A percentile compares a stretch with the other conserved stretches of the same genome.
Conservation (phyloP, 1,284 basidiomycete genomes). For the Moesziomyces sp. region DNA sequence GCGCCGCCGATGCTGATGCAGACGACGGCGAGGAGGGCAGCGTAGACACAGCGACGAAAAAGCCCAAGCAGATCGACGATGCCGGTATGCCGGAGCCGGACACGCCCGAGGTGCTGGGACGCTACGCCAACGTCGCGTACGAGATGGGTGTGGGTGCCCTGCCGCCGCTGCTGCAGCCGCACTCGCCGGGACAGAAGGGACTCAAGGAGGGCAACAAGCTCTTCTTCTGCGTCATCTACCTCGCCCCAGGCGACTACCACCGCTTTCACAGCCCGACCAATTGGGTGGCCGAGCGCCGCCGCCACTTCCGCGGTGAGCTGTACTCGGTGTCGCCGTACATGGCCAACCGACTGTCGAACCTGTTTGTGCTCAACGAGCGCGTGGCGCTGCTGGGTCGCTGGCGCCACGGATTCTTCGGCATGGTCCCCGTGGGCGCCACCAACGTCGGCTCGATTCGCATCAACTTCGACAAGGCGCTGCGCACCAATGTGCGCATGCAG, state of each 20-base stretch:
- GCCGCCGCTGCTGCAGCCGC: slow-evolving; percentile 58
- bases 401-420: slow-evolving; percentile 94
- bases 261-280: slow-evolving; percentile 94
- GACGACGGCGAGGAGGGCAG: slow-evolving; percentile 49
- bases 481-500: slow-evolving; percentile 63
- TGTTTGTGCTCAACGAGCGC: slow-evolving; percentile 97
- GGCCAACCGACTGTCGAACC: slow-evolving; percentile 87
- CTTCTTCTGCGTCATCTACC: slow-evolving; percentile 94
- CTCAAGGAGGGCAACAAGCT: slow-evolving; percentile 77
- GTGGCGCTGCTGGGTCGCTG: slow-evolving; percentile 96
- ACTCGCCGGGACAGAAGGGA: slow-evolving; percentile 51
- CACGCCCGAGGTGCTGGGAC: slow-evolving; percentile 63
- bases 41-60: slow-evolving; percentile 60
- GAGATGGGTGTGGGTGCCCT: slow-evolving; percentile 63
- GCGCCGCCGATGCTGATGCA: slow-evolving; percentile 38
- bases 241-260: slow-evolving; percentile 98
- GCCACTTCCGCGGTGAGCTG: slow-evolving; percentile 96
- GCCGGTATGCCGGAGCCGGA: slow-evolving; percentile 65
- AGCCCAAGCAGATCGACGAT: slow-evolving; percentile 58
- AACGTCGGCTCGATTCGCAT: slow-evolving; percentile 97
- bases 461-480: slow-evolving; percentile 87
- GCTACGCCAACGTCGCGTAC: slow-evolving; percentile 65
- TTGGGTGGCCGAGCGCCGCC: slow-evolving; percentile 95
- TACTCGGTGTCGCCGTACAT: slow-evolving; percentile 98
- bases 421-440: slow-evolving; percentile 97